Conservation (phyloP, 306 rosid genomes). For the Dryas octopetala region DNA sequence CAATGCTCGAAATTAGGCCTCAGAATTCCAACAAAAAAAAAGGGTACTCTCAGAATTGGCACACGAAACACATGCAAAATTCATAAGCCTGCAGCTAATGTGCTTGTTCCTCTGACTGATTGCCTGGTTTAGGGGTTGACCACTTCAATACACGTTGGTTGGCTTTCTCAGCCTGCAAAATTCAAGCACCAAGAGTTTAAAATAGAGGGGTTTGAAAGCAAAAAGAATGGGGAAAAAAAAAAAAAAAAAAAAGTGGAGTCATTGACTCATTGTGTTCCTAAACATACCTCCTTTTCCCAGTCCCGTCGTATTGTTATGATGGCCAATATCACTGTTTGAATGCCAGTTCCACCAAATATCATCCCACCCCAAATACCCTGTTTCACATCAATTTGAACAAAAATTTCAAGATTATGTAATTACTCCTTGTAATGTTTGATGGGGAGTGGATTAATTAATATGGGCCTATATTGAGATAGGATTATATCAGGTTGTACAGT, state of each 20-base stretch:
- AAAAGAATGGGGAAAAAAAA: neutral
- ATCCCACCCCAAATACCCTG: constrained; percentile 85
- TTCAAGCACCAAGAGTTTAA: neutral
- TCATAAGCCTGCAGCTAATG: neutral
- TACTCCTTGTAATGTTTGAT: neutral
- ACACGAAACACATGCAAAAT: neutral
- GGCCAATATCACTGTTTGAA: constrained; percentile 53
- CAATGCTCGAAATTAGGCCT: neutral
- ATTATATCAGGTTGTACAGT: too few relatives aligned
- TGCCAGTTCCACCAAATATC: constrained; percentile 76
- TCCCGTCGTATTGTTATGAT: constrained; percentile 41
- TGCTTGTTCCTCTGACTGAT: neutral
- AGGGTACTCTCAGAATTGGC: too few relatives aligned
- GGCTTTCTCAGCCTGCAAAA: constrained; percentile 49
- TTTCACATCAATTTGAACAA: neutral
- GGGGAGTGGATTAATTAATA: neutral
- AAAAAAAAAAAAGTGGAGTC: neutral
- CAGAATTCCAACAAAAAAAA: neutral
- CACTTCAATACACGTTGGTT: constrained; percentile 34
- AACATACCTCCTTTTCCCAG: constrained; percentile 65
- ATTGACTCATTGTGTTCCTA: neutral
- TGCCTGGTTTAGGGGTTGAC: constrained; percentile 33
- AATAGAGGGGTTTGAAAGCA: neutral
- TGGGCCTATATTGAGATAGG: too few relatives aligned
- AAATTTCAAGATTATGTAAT: neutral